phyloP scores from a whole-genome alignment of 768 basidiomycete genomes.

The Pleurotus tuber-regium region DNA sequence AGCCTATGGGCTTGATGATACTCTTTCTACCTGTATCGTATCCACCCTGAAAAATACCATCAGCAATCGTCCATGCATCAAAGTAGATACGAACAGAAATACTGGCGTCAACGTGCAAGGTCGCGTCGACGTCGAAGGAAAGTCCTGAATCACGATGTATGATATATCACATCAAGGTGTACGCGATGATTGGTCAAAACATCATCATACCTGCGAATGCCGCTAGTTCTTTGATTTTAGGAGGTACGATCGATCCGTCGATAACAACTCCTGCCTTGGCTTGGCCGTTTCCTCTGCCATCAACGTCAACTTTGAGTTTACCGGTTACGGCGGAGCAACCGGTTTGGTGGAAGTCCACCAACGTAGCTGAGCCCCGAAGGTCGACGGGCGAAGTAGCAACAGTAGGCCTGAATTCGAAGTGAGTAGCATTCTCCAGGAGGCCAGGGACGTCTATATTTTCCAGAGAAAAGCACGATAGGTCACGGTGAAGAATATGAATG shows the following conservation, averaged over 20 bases:
- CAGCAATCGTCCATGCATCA: no score
- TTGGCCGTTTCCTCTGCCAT: slow-evolving; percentile 13
- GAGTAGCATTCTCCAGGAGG: not conserved
- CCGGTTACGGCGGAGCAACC: slow-evolving; percentile 6
- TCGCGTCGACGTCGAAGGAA: slow-evolving; percentile 25
- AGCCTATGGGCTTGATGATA: slow-evolving; percentile 26
- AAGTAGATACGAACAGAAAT: slow-evolving; percentile 19
- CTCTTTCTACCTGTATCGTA: slow-evolving; percentile 26
- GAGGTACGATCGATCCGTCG: slow-evolving; percentile 24
- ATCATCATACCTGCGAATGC: slow-evolving; percentile 16
- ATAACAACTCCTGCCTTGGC: slow-evolving; percentile 29
- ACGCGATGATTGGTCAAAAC: not conserved
- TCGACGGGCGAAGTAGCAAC: slow-evolving; percentile 18
- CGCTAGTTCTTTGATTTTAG: slow-evolving; percentile 24
- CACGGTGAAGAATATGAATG: not conserved
- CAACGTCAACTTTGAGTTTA: slow-evolving; percentile 8
- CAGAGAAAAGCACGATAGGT: not conserved
- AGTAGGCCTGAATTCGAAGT: slow-evolving; percentile 17
- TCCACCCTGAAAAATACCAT: slow-evolving; percentile 17
- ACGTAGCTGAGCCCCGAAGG: slow-evolving; percentile 16
- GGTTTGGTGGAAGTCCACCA: slow-evolving; percentile 16
- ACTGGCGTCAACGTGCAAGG: slow-evolving; percentile 23
- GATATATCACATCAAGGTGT: not conserved
- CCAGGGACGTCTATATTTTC: not conserved
- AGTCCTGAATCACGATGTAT: slow-evolving; percentile 14